Conservation (phyloP, 192 early-diverging fungal genomes). For the Tieghemiomyces parasiticus region DNA sequence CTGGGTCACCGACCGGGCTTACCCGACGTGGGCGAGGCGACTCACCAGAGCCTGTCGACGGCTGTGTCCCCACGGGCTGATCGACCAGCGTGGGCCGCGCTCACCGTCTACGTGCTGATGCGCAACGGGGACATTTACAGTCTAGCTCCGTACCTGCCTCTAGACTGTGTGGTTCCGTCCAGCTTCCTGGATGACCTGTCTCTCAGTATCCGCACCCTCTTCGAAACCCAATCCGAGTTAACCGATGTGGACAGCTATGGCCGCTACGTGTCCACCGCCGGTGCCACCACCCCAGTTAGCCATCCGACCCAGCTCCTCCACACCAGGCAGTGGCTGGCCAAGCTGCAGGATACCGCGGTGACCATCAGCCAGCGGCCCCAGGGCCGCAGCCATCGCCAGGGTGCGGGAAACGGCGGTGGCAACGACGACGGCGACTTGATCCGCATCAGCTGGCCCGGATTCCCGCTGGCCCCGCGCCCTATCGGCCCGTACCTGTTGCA, state of each 20-base stretch:
- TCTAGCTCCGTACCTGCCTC: conserved; percentile 65
- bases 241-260: conserved; percentile 10
- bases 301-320: conserved; percentile 4
- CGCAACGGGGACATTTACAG: conserved; percentile 53
- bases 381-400: no score
- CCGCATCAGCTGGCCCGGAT: not conserved
- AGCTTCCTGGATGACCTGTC: conserved; percentile 8
- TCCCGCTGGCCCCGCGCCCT: not conserved
- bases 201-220: not conserved
- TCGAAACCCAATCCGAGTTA: conserved; percentile 4
- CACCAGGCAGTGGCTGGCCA: conserved; percentile 6
- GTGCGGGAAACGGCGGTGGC: not conserved
- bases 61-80: not conserved
- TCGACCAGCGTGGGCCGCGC: conserved; percentile 43
- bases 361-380: not conserved
- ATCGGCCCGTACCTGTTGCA: conserved; percentile 26
- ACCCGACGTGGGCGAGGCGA: not conserved
- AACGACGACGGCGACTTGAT: not conserved
- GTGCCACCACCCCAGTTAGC: conserved; percentile 1
- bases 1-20: conserved; percentile 21
- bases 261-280: not conserved
- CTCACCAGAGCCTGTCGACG: conserved; percentile 10
- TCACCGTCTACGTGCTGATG: conserved; percentile 54
- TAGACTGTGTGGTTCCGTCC: not conserved
- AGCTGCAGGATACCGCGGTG: not conserved